Evolutionary conservation across 2,329 filamentous ascomycete species (phyloP).

Genomic region (Ascosphaera apis): DNA sequence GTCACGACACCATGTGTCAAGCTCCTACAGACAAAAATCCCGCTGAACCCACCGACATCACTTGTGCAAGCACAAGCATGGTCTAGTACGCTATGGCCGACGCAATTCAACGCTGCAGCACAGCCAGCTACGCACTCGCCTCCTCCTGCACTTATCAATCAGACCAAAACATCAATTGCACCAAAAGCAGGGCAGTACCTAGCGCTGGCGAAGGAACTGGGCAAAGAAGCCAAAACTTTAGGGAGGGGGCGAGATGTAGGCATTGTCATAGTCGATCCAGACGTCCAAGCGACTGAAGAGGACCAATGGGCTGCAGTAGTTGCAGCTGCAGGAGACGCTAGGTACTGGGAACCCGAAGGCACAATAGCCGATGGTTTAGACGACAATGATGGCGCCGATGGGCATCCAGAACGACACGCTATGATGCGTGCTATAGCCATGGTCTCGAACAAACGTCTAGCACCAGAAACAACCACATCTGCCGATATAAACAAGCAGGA

Average conservation of each 20-base stretch:
- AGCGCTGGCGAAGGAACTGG: slow-evolving; percentile 17
- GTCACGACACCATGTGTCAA: neutral
- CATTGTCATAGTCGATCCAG: slow-evolving; percentile 22
- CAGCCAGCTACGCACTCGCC: slow-evolving; percentile 20
- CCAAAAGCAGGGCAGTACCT: slow-evolving; percentile 18
- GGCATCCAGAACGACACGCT: slow-evolving; percentile 23
- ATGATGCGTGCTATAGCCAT: slow-evolving; percentile 23
- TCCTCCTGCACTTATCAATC: slow-evolving; percentile 16
- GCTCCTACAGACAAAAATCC: slow-evolving; percentile 12
- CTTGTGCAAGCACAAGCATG: slow-evolving; percentile 19
- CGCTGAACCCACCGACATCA: slow-evolving; percentile 19
- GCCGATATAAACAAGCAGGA: neutral
- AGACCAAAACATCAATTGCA: slow-evolving; percentile 14
- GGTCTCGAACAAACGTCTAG: slow-evolving; percentile 18
- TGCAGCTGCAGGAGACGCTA: slow-evolving; percentile 22
- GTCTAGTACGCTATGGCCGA: slow-evolving; percentile 20
- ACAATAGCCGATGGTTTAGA: neutral
- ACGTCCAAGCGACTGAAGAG: slow-evolving; percentile 11
- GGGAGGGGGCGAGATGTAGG: slow-evolving; percentile 19
- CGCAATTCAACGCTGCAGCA: slow-evolving; percentile 22
- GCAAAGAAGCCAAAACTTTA: slow-evolving; percentile 14
- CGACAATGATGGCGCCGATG: slow-evolving; percentile 10
- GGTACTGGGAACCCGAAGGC: slow-evolving; percentile 10
- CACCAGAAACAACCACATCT: slow-evolving; percentile 2
- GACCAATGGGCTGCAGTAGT: slow-evolving; percentile 17